These are phyloP conservation scores for Fraxinus sp. DNA, from an alignment of 305 asterid genomes.

Conservation along the genomic window DNA sequence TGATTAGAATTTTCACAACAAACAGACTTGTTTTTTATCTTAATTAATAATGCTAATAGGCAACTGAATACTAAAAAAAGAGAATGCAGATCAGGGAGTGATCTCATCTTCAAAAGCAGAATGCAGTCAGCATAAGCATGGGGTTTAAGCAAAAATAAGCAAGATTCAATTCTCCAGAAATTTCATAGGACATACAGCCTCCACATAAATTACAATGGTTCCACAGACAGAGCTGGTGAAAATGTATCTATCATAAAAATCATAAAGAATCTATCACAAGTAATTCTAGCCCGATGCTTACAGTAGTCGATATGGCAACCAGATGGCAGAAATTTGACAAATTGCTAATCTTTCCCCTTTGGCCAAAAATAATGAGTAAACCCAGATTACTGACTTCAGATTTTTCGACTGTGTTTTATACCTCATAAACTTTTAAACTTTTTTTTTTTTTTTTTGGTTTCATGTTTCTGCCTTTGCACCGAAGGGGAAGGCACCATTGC, in stretches of 20 bases:
- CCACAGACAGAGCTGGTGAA: background rate
- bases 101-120: conserved; percentile 14
- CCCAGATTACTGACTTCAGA: background rate
- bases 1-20: background rate
- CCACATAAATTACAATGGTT: background rate
- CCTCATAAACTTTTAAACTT: background rate
- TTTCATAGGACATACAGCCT: background rate
- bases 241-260: background rate
- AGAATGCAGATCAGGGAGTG: background rate
- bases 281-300: background rate
- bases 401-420: background rate
- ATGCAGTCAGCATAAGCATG: conserved; percentile 15
- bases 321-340: conserved; percentile 8
- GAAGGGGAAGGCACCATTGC: background rate
- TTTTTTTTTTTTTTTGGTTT: too few species aligned
- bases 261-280: background rate
- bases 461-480: background rate
- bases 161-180: background rate
- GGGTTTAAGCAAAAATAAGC: background rate
- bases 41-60: background rate
- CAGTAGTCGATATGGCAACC: conserved; percentile 11
- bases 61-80: background rate
- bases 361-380: background rate
- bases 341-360: background rate
- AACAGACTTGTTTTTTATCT: background rate